Base-by-base conservation (phyloP, 1,284 basidiomycete genomes). In the Rhodotorula sp. region DNA sequence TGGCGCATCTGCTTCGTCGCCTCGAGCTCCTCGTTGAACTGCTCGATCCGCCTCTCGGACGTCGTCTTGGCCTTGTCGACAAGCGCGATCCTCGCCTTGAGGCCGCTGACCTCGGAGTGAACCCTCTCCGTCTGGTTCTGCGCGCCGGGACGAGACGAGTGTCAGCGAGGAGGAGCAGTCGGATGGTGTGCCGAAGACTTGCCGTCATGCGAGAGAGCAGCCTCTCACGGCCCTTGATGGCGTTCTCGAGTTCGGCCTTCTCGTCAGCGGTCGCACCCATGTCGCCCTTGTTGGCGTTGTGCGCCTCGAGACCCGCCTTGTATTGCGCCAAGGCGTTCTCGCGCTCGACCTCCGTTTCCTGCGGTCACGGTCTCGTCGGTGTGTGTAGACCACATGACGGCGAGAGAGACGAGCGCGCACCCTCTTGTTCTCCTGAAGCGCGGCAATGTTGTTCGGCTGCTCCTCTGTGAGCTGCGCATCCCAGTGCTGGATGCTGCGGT, bases 381-480 rank as follows among this genome's bases (percentile, higher is more conserved):
- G 24, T 3, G 10, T 28, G 10, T 3, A 31, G 63, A n/a, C 4
- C 20, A 4, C 34, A 24, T 30, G 34, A 10, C 34, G 34, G 34
- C 34, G 20, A 2, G 51, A n/a, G 26, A 48, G 47, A 30, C 0
- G 77, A 67, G 81, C 78, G 81, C 78, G 76, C 84, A 86, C 77
- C 53, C 71, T 57, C 51, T 52, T 85, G 83, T 64, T 76, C 31
- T 83, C 84, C 70, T 89, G 84, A 30, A 93, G 82, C 9, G 85
- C 86, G 30, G 86, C 84, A 24, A 93, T 84, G 75, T 87, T 87
- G 22, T 85, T 86, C 2, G 92, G 90, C 75, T 89, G 82, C 44
- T 89, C 88, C 58, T 91, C 88, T 66, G 88, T 88, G 28, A 86
- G 84, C 74, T 89, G 88, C 31, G 86, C 82, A 68, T 85, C 83